A percentile compares a stretch with the other conserved stretches of the same genome.
These are phyloP conservation scores for Lyophyllum semitale DNA, from an alignment of 768 basidiomycete genomes.

Conservation along the genomic window DNA sequence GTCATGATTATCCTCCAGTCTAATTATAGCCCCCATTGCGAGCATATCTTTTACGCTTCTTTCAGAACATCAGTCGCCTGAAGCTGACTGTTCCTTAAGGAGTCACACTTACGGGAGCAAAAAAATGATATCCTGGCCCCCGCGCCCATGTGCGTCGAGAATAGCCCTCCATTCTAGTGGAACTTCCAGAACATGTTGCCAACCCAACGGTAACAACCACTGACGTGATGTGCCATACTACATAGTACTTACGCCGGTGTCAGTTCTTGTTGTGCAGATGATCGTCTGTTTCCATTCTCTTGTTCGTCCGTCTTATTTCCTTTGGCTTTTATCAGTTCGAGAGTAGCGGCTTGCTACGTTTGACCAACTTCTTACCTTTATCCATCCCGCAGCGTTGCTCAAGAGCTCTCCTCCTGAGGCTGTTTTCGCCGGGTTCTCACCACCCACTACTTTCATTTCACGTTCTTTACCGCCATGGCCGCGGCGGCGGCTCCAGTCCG, in stretches of 20 bases:
- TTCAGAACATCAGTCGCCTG: too few species aligned
- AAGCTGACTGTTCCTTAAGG: too few species aligned
- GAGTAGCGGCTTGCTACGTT: too few species aligned
- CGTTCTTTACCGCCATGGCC: conserved; percentile 2
- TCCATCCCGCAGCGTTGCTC: neutral
- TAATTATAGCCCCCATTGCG: too few species aligned
- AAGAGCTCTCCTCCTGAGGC: neutral
- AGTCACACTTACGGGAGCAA: too few species aligned
- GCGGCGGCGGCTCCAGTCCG: conserved; percentile 15
- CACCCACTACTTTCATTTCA: conserved; percentile 18
- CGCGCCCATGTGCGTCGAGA: neutral
- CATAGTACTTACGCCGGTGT: neutral
- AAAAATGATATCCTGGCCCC: too few species aligned
- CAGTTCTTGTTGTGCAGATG: neutral
- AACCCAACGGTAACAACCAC: neutral
- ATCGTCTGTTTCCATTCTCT: neutral
- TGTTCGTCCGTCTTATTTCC: neutral
- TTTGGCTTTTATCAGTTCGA: too few species aligned
- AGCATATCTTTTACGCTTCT: too few species aligned
- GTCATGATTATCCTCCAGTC: too few species aligned
- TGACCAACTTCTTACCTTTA: too few species aligned
- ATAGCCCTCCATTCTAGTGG: neutral
- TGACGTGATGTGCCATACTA: too few species aligned
- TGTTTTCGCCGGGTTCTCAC: neutral
- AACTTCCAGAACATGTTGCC: too few species aligned